A percentile compares a stretch with the other conserved stretches of the same genome.
Conservation (phyloP, 306 rosid genomes). For the Malus orientalis region DNA sequence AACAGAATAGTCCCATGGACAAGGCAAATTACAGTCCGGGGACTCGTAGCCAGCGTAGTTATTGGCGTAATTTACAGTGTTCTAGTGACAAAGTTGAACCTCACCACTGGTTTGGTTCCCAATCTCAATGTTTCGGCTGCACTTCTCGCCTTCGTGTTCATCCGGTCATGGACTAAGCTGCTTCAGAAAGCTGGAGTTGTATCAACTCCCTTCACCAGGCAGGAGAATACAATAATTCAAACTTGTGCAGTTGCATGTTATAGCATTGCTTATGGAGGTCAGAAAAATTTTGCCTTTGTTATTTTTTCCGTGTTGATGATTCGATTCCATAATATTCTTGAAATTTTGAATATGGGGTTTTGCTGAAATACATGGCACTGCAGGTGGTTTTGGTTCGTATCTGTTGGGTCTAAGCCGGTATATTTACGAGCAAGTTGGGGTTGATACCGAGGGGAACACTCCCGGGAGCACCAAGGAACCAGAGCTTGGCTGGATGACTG, state of each 20-base stretch:
- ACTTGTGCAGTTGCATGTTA: constrained; percentile 98
- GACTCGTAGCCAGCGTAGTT: constrained; percentile 54
- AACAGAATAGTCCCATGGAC: constrained; percentile 61
- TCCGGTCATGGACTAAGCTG: constrained; percentile 68
- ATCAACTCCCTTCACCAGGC: constrained; percentile 76
- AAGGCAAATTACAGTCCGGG: constrained; percentile 72
- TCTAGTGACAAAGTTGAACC: constrained; percentile 84
- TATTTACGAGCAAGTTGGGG: constrained; percentile 84
- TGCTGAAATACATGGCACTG: constrained; percentile 11
- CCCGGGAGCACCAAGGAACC: constrained; percentile 84
- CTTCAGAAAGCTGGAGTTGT: constrained; percentile 73
- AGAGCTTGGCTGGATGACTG: constrained; percentile 87
- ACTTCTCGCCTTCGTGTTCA: constrained; percentile 84
- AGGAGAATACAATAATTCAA: constrained; percentile 89
- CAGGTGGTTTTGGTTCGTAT: constrained; percentile 99
- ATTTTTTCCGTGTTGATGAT: neutral
- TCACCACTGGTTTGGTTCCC: constrained; percentile 94
- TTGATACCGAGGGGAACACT: constrained; percentile 66
- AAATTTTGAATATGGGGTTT: neutral
- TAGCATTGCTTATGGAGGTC: constrained; percentile 93
- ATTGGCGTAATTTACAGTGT: constrained; percentile 80
- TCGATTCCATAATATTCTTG: neutral
- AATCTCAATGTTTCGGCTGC: constrained; percentile 97
- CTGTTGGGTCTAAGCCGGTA: constrained; percentile 68
- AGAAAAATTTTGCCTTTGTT: neutral